A percentile compares a stretch with the other conserved stretches of the same genome.
Evolutionary conservation across 1,139 yeast species (phyloP).

Genomic region (Yamadazyma taylorii): DNA sequence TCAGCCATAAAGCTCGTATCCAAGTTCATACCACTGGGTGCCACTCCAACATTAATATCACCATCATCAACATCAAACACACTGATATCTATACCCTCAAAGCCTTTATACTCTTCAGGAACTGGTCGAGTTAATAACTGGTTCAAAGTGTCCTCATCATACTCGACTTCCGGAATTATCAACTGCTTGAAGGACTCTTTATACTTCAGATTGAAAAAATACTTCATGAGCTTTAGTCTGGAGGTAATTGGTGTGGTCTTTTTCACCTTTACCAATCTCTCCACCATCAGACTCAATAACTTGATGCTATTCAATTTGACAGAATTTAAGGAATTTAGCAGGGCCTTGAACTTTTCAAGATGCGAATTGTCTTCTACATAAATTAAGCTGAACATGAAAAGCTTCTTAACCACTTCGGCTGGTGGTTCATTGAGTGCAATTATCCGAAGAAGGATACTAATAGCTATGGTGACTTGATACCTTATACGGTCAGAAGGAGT

Average conservation of each 20-base stretch:
- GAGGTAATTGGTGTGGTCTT: slow-evolving; percentile 8
- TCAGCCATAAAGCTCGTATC: too few species aligned
- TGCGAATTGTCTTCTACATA: slow-evolving; percentile 18
- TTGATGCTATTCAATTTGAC: slow-evolving; percentile 12
- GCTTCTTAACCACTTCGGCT: slow-evolving; percentile 23
- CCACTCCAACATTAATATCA: not conserved
- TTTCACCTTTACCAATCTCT: slow-evolving; percentile 12
- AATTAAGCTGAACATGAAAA: slow-evolving; percentile 25
- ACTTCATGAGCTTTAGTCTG: slow-evolving; percentile 7
- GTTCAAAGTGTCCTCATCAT: too few species aligned
- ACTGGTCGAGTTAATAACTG: too few species aligned
- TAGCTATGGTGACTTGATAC: slow-evolving; percentile 8
- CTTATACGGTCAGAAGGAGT: slow-evolving; percentile 4
- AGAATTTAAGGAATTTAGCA: slow-evolving; percentile 15
- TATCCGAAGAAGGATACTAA: slow-evolving; percentile 13
- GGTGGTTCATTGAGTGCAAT: slow-evolving; percentile 28
- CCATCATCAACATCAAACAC: not conserved
- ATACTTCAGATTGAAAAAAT: slow-evolving; percentile 7
- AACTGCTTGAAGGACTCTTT: not conserved
- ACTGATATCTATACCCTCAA: too few species aligned
- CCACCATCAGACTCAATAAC: slow-evolving; percentile 16
- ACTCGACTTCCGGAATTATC: too few species aligned
- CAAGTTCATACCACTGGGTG: too few species aligned
- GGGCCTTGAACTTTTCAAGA: slow-evolving; percentile 15
- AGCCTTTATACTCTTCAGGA: too few species aligned